Evolutionary conservation across 2,329 filamentous ascomycete genomes (phyloP).

Genomic region (Cladosporium sp.): DNA sequence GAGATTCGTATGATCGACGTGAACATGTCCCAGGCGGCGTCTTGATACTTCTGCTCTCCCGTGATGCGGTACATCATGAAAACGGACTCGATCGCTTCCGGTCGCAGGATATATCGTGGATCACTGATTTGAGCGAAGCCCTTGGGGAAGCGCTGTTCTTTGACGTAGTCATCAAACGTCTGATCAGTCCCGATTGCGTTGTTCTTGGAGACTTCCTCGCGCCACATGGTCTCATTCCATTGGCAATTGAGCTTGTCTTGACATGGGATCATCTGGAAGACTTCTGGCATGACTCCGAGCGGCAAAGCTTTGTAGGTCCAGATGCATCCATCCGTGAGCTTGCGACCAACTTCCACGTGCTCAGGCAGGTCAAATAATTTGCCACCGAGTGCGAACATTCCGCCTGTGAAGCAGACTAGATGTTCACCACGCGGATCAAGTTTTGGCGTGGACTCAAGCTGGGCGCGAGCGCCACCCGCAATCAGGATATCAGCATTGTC

Average conservation of each 20-base stretch:
- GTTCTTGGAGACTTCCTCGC: conserved; percentile 32
- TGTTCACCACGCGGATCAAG: conserved; percentile 54
- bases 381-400: conserved; percentile 59
- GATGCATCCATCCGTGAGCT: conserved; percentile 58
- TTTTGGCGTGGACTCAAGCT: conserved; percentile 19
- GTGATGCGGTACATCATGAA: conserved; percentile 59
- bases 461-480: conserved; percentile 39
- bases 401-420: conserved; percentile 57
- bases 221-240: conserved; percentile 53
- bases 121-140: conserved; percentile 44
- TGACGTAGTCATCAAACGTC: conserved; percentile 33
- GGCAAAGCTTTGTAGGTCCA: conserved; percentile 57
- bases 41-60: conserved; percentile 46
- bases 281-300: conserved; percentile 59
- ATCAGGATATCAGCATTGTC: conserved; percentile 45
- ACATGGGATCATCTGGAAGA: conserved; percentile 52
- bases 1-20: conserved; percentile 41
- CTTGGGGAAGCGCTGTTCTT: conserved; percentile 35
- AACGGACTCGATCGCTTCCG: conserved; percentile 59
- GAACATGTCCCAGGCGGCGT: conserved; percentile 49
- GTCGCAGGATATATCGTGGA: conserved; percentile 44
- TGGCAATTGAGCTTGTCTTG: conserved; percentile 37
- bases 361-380: conserved; percentile 52
- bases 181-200: conserved; percentile 23
- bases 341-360: conserved; percentile 53